Evolutionary conservation across 352 stramenopile genomes (phyloP), one percentile per base, ranked within the genome.

Genomic region (Pythium rhizo-oryzae): DNA sequence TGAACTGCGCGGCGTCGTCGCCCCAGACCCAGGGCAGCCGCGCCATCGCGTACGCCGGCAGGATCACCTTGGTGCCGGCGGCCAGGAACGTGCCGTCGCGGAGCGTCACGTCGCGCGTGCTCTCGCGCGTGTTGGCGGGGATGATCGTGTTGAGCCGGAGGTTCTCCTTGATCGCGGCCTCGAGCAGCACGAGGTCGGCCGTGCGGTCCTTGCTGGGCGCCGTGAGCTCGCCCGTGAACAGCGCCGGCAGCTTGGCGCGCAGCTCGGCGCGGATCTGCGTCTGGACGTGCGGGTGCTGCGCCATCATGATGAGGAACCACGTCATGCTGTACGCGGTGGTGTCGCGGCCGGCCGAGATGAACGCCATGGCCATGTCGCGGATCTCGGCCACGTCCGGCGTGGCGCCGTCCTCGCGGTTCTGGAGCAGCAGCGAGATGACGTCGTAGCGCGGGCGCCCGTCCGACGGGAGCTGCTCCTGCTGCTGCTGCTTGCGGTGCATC

Each of bases 341-440:
- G 62, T 94, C 88, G 9, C 83, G 70, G 12, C 89, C 88, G 56
- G 87, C 85, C 23, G 81, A 73, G 39, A 94, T 72, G 57, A 96
- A 91, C 21, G 76, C 90, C 25, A 97, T 75, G 13, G 87, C 74
- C 53, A 97, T 90, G 72, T 96, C 84, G n/a, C 85, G 83, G 46
- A 97, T 82, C 18, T 63, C 53, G 44, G 44, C 44, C 23, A 56
- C 44, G 33, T 69, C 54, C 15, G 41, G 41, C 41, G 41, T 21
- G 12, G 30, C 33, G 21, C 52, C 33, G 19, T 4, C 41, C 30
- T 9, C 51, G n/a, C 30, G 37, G 49, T 25, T 35, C n/a, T 63
- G 52, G 21, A 72, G 47, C 23, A 67, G 61, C n/a, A 69, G 67
- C 55, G 43, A 46, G 47, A 69, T 53, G 41, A 71, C 33, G 50